Conservation (phyloP, 495 filamentous ascomycete species). For the Pyrenula massariospora region DNA sequence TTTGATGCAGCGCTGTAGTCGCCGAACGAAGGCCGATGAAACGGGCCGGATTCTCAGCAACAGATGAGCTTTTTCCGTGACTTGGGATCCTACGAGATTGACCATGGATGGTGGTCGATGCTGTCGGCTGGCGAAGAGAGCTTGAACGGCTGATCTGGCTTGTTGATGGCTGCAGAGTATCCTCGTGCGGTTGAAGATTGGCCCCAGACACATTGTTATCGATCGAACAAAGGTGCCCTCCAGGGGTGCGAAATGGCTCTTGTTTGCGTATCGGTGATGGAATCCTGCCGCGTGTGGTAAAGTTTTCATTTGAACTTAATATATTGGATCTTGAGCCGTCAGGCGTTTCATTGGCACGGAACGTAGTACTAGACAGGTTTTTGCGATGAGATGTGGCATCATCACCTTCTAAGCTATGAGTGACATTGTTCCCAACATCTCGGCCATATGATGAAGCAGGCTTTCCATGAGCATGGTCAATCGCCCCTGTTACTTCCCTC, state of each 20-base stretch:
- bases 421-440: too few species aligned
- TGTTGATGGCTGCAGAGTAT: slow-evolving; percentile 20
- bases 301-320: too few species aligned
- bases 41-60: not conserved
- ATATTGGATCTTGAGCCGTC: too few species aligned
- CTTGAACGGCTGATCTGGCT: slow-evolving; percentile 23
- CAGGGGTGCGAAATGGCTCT: too few species aligned
- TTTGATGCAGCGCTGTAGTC: not conserved
- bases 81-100: not conserved
- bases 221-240: too few species aligned
- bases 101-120: slow-evolving; percentile 2
- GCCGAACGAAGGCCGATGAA: not conserved
- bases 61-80: not conserved
- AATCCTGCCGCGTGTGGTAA: not conserved
- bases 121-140: slow-evolving; percentile 28
- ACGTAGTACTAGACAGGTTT: too few species aligned
- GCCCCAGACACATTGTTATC: not conserved
- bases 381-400: too few species aligned
- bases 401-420: too few species aligned
- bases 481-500: not conserved
- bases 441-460: too few species aligned
- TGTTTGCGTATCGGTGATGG: not conserved
- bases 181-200: not conserved
- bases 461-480: too few species aligned
- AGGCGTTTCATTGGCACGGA: too few species aligned